Evolutionary conservation across 225 moss, liverwort and hornwort species (phyloP).

Genomic region (Anthoceros angustus): DNA sequence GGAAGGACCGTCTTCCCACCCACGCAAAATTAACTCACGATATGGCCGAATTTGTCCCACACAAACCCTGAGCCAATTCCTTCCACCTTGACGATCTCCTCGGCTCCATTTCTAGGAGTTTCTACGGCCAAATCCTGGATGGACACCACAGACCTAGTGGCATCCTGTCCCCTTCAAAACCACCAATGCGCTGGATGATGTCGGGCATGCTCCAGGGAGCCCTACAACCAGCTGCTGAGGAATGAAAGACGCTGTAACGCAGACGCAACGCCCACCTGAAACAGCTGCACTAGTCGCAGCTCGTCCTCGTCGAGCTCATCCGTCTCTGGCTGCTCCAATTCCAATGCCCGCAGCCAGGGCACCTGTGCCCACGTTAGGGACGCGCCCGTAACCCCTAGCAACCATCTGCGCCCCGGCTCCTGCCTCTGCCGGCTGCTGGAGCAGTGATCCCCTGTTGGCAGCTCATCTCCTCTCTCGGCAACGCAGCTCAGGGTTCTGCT

Average conservation of each 20-base stretch:
- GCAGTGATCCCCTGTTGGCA: too few relatives aligned
- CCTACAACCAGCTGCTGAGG: background rate
- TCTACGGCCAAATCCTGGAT: constrained; percentile 38
- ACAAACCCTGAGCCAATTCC: constrained; percentile 53
- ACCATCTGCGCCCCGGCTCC: background rate
- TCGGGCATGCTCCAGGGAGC: background rate
- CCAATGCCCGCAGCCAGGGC: constrained; percentile 13
- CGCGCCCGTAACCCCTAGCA: background rate
- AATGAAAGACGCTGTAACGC: background rate
- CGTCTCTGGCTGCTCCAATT: constrained; percentile 16
- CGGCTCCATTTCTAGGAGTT: constrained; percentile 26
- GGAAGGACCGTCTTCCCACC: background rate
- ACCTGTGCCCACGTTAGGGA: background rate
- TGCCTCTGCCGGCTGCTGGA: background rate
- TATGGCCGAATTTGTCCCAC: constrained; percentile 49
- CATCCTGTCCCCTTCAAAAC: constrained; percentile 25
- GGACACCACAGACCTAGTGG: constrained; percentile 48
- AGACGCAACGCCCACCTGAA: constrained; percentile 17
- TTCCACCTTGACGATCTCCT: constrained; percentile 46
- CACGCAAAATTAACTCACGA: constrained; percentile 17
- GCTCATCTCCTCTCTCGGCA: too few relatives aligned
- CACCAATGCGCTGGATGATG: background rate
- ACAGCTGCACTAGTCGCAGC: constrained; percentile 28
- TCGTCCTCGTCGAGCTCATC: constrained; percentile 43
- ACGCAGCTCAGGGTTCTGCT: too few relatives aligned